phyloP scores from a whole-genome alignment of 1,284 basidiomycete genomes.

The Tilletia walkeri region DNA sequence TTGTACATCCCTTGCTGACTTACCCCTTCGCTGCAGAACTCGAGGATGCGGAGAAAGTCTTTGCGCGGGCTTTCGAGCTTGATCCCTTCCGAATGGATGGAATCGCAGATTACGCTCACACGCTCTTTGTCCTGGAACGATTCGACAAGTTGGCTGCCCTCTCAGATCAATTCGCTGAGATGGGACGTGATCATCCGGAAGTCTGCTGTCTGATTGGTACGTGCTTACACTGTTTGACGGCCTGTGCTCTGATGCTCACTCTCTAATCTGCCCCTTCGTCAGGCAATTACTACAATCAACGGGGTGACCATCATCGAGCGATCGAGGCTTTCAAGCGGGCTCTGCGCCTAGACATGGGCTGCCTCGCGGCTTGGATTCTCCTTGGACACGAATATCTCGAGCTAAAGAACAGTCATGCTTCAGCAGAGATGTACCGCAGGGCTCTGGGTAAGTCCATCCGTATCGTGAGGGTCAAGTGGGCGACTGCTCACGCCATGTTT shows the following conservation, averaged over 20 bases:
- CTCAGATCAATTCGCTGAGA: constrained; percentile 64
- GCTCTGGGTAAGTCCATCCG: constrained; percentile 72
- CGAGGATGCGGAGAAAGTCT: constrained; percentile 46
- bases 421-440: constrained; percentile 92
- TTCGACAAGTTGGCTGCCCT: constrained; percentile 82
- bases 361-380: constrained; percentile 95
- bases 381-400: constrained; percentile 99
- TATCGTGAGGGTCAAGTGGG: background rate
- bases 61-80: constrained; percentile 56
- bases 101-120: constrained; percentile 94
- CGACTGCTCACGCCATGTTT: constrained; percentile 39
- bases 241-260: background rate
- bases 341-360: constrained; percentile 87
- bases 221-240: constrained; percentile 43
- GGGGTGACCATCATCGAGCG: constrained; percentile 90
- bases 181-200: constrained; percentile 58
- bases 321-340: constrained; percentile 92
- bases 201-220: constrained; percentile 87
- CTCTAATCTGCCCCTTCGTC: background rate
- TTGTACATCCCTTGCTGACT: constrained; percentile 28
- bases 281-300: constrained; percentile 95
- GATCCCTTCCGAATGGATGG: constrained; percentile 92
- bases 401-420: constrained; percentile 97
- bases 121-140: constrained; percentile 91
- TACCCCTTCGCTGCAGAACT: constrained; percentile 29